These are phyloP conservation scores for Macrotyloma uniflorum DNA, from an alignment of 306 rosid genomes.

Conservation along the genomic window DNA sequence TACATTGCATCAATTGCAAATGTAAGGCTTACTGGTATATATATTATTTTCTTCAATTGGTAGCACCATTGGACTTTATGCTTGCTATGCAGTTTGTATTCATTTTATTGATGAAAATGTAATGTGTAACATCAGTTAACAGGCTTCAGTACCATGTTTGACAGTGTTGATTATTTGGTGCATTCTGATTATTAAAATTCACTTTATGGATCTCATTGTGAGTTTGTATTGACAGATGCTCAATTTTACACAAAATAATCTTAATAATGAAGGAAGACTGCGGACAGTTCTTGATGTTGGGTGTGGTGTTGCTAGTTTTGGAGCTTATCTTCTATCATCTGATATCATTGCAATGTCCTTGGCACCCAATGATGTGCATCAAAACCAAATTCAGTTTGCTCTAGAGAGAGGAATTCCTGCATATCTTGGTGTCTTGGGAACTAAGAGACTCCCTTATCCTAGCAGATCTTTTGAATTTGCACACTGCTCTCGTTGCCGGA, in stretches of 20 bases:
- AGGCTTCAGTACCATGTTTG: neutral
- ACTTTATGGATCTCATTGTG: slow-evolving; percentile 16
- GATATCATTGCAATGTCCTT: slow-evolving; percentile 53
- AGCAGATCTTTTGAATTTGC: slow-evolving; percentile 56
- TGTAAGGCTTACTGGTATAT: slow-evolving; percentile 33
- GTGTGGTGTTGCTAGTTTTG: slow-evolving; percentile 52
- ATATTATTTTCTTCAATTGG: neutral
- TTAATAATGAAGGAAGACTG: slow-evolving; percentile 46
- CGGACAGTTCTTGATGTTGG: slow-evolving; percentile 52
- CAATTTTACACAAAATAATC: slow-evolving; percentile 41
- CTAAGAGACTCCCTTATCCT: slow-evolving; percentile 53
- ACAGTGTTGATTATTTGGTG: slow-evolving; percentile 27
- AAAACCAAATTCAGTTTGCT: slow-evolving; percentile 53
- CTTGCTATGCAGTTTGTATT: slow-evolving; percentile 11
- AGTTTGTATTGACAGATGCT: slow-evolving; percentile 44
- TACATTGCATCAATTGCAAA: slow-evolving; percentile 52
- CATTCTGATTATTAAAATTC: slow-evolving; percentile 5
- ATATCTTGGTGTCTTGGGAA: slow-evolving; percentile 51
- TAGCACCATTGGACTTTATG: neutral
- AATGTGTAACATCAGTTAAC: neutral
- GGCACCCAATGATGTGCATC: slow-evolving; percentile 55
- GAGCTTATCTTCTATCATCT: slow-evolving; percentile 46
- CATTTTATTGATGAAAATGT: slow-evolving; percentile 4
- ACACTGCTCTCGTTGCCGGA: slow-evolving; percentile 49
- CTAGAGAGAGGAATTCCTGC: slow-evolving; percentile 55